These are phyloP conservation scores for Myxozyma vanderwaltii DNA, from an alignment of 805 yeast species.

Conservation along the genomic window DNA sequence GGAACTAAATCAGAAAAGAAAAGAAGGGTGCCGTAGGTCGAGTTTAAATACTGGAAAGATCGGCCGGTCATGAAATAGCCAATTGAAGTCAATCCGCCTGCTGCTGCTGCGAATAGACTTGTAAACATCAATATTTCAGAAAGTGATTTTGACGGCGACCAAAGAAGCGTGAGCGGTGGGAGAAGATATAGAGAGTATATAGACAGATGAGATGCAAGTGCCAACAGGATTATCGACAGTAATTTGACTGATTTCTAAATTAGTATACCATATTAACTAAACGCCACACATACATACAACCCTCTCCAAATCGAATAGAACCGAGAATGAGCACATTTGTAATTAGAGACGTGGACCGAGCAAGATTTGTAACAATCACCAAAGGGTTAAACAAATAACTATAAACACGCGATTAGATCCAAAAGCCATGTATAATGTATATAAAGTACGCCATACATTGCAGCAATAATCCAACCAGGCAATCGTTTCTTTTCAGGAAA, in stretches of 20 bases:
- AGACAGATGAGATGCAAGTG: constrained; percentile 65
- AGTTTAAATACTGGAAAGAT: constrained; percentile 47
- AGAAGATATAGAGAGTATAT: constrained; percentile 62
- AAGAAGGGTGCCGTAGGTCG: constrained; percentile 55
- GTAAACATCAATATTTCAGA: neutral
- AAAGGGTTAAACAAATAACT: constrained; percentile 78
- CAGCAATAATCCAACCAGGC: constrained; percentile 50
- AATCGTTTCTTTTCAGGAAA: constrained; percentile 5
- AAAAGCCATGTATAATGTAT: no score
- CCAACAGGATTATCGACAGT: constrained; percentile 55
- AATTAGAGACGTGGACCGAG: constrained; percentile 67
- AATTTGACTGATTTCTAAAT: neutral
- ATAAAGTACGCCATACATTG: constrained; percentile 43
- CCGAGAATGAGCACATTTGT: constrained; percentile 59
- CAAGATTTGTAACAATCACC: constrained; percentile 63
- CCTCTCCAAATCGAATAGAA: constrained; percentile 48
- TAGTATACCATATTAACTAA: neutral
- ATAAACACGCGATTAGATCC: no score
- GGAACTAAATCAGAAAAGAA: constrained; percentile 75
- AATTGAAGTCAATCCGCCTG: constrained; percentile 32
- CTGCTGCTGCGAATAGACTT: constrained; percentile 8
- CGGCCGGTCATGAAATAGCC: constrained; percentile 40
- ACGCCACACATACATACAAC: neutral
- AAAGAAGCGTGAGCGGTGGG: constrained; percentile 51
- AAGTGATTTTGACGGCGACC: constrained; percentile 6